Evolutionary conservation across 176 grass and related monocot genomes (phyloP), one percentile per base, ranked within the genome.

Genomic region (Areca catechu): DNA sequence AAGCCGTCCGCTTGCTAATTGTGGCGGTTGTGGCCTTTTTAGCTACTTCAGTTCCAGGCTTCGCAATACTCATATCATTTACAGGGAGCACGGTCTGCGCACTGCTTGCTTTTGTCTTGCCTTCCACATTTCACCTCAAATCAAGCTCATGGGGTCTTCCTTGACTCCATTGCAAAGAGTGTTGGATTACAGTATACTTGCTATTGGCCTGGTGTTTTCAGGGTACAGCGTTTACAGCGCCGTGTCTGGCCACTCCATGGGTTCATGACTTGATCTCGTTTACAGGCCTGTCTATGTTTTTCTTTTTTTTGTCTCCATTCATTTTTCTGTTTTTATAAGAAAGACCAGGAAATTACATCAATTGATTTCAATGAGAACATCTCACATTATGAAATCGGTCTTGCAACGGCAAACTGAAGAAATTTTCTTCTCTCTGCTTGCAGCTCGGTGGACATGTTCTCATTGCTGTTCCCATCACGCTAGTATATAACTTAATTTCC

Each of bases 21-120:
- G 65, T 90, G 51, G 28, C 16, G 5, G 6, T 74, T 25, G 43
- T 96, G 24, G 57, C 71, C 5, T 30, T 77, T 43, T 74, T 96
- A 69, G 86, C 86, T 4, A 87, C 91, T 43, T 84, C 55, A 57
- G 73, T 96, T 10, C 92, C 86, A 20, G 83, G 74, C 20, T 96
- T 96, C 4, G 83, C 83, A 15, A 62, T 71, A 1, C 90, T 84
- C 62, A 71, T 96, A 67, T 84, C 91, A 10, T 90, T 96, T 19
- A 80, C 87, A 0, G 86, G 86, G 57, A 90, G 92, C 74, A 96
- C 92, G 0, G 81, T 90, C 30, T 96, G 83, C 6, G 80, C 83
- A 0, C 47, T 96, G 48, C 83, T 96, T 4, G 86, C 91, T 24
- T 96, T 96, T 0, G 91, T 96, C 59, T 67, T 96, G 68, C 91